phyloP scores from a whole-genome alignment of 495 filamentous ascomycete species.

The Talaromyces ruber region DNA sequence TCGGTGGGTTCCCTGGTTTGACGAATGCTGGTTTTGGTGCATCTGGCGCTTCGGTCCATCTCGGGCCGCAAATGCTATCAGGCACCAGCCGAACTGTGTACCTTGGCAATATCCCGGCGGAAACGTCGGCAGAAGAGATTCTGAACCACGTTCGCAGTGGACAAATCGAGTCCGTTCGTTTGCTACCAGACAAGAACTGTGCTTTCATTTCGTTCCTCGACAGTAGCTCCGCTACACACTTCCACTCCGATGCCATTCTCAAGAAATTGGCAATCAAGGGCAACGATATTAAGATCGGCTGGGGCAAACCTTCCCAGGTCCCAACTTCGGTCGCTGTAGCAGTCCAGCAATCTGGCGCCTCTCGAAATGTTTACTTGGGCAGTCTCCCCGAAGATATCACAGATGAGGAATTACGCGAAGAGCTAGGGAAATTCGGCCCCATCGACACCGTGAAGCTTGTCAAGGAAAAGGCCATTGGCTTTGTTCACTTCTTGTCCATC shows the following conservation, averaged over 20 bases:
- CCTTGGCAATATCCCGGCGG: constrained; percentile 92
- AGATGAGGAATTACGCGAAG: constrained; percentile 89
- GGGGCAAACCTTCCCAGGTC: constrained; percentile 97
- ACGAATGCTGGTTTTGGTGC: constrained; percentile 48
- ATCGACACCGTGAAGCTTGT: constrained; percentile 98
- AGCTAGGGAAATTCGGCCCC: constrained; percentile 90
- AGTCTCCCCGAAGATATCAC: constrained; percentile 84
- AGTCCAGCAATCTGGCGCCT: constrained; percentile 94
- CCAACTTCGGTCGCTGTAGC: constrained; percentile 93
- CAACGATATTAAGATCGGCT: constrained; percentile 98
- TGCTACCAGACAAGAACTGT: constrained; percentile 98
- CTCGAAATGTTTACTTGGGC: constrained; percentile 95
- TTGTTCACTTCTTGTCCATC: constrained; percentile 96
- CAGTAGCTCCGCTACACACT: constrained; percentile 92
- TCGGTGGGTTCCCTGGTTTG: constrained; percentile 58
- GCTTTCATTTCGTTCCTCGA: constrained; percentile 99
- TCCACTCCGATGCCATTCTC: constrained; percentile 98
- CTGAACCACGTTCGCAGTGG: constrained; percentile 94
- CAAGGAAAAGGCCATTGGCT: constrained; percentile 95
- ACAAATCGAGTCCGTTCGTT: constrained; percentile 94
- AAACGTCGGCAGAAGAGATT: constrained; percentile 98
- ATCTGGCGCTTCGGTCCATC: constrained; percentile 59
- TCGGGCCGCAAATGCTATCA: constrained; percentile 70
- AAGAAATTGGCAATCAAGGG: constrained; percentile 98
- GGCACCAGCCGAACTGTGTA: constrained; percentile 96